Evolutionary conservation across 2,329 filamentous ascomycete species (phyloP).

Genomic region (Fusarium sp.): DNA sequence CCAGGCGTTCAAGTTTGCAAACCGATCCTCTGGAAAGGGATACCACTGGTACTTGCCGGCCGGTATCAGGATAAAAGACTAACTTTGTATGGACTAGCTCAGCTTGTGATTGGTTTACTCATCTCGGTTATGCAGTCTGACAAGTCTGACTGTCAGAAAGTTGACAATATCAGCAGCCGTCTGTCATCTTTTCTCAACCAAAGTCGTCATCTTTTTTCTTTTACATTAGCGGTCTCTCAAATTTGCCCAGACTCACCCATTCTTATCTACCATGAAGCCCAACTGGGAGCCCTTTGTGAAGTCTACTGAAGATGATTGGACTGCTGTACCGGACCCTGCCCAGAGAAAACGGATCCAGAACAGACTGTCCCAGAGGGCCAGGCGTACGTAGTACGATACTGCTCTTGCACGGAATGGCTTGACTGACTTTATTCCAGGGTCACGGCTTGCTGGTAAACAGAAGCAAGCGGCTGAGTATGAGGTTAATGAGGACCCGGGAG

Average conservation of each 20-base stretch:
- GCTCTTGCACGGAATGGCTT: fast-evolving
- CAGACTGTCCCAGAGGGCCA: slow-evolving; percentile 24
- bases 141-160: not conserved
- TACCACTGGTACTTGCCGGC: too few species aligned
- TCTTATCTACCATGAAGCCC: not conserved
- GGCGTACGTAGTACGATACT: not conserved
- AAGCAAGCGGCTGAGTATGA: not conserved
- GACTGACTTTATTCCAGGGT: not conserved
- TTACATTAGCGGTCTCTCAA: too few species aligned
- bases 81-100: not conserved
- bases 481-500: fast-evolving
- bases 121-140: slow-evolving; percentile 9
- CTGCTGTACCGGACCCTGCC: not conserved
- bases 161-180: not conserved
- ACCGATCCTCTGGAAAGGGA: not conserved
- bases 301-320: slow-evolving; percentile 20
- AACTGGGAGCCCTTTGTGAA: slow-evolving; percentile 14
- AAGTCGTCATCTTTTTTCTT: not conserved
- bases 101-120: not conserved
- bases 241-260: too few species aligned
- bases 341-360: slow-evolving; percentile 31
- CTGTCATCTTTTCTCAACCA: not conserved
- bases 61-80: too few species aligned
- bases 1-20: too few species aligned
- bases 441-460: not conserved